A percentile compares a stretch with the other conserved stretches of the same genome.
Evolutionary conservation across 2,329 filamentous ascomycete species (phyloP).

Genomic region (Calcarisporium arbuscula): DNA sequence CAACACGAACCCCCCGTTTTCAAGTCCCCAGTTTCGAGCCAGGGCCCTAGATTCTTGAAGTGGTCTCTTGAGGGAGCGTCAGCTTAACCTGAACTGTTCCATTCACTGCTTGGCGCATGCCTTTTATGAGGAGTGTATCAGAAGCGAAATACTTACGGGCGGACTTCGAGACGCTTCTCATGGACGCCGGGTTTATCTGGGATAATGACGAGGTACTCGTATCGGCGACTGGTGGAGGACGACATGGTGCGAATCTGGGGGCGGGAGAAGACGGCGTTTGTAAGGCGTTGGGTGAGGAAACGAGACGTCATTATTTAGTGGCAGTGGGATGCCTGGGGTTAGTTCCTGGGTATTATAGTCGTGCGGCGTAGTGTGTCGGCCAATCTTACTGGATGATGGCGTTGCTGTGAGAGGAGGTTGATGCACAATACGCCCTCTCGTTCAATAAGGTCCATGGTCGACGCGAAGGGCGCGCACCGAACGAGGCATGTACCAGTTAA

Average conservation of each 20-base stretch:
- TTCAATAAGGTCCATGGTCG: too few species aligned
- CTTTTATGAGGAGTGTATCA: too few species aligned
- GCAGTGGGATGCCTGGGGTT: too few species aligned
- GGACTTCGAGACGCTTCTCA: slow-evolving; percentile 56
- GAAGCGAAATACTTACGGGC: slow-evolving; percentile 38
- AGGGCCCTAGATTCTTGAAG: slow-evolving; percentile 47
- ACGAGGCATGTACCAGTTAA: too few species aligned
- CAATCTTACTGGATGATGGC: too few species aligned
- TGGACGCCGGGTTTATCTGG: slow-evolving; percentile 57
- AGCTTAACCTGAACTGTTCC: neutral
- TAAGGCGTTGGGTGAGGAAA: neutral
- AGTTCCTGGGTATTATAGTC: too few species aligned
- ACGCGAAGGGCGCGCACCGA: too few species aligned
- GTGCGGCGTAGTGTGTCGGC: too few species aligned
- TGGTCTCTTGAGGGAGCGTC: slow-evolving; percentile 32
- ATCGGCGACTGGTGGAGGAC: slow-evolving; percentile 29
- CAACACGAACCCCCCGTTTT: slow-evolving; percentile 56
- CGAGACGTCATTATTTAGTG: slow-evolving; percentile 3
- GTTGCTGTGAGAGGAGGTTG: too few species aligned
- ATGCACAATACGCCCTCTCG: too few species aligned
- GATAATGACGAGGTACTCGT: slow-evolving; percentile 63
- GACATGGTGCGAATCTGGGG: slow-evolving; percentile 21
- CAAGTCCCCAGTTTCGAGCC: slow-evolving; percentile 47
- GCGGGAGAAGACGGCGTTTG: neutral
- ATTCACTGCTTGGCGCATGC: neutral